Evolutionary conservation across 78 protist genomes (phyloP), one percentile per base, ranked within the genome.

Genomic region (Salpingoeca rosetta): DNA sequence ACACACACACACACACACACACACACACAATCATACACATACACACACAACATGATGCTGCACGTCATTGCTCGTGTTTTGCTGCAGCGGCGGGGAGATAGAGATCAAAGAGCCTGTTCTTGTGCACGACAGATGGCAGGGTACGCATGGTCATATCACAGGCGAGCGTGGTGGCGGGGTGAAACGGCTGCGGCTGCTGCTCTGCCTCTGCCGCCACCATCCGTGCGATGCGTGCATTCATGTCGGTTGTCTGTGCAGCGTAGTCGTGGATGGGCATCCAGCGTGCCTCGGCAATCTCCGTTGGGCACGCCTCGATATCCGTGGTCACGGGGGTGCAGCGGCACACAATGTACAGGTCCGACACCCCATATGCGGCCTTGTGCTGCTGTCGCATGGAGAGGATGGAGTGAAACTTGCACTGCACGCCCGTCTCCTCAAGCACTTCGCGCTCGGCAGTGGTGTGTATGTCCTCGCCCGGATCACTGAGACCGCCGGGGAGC

Each of bases 401-500:
- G 40, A 88, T 27, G 51, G 42, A 7, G 3, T 3, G 0, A 43
- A 79, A 85, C n/a, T 3, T 0, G 36, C 89, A 25, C 39, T 10
- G 41, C 3, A 88, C 39, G 22, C 90, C 90, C 2, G 90, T 88
- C 83, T 88, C 90, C 35, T 88, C 90, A 27, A 44, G 17, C 24
- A 85, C 87, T 45, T 88, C 89, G 26, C 89, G 86, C 82, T 28
- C 22, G 36, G 76, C 86, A 26, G 87, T 74, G 0, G 2, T 24
- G 42, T 1, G 38, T 3, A 88, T 35, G 57, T 40, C 0, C 51
- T 88, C 90, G 27, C 83, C 87, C 1, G 38, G 79, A 84, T 88
- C 84, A 45, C 37, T 75, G 31, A 88, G 2, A 0, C 90, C 90
- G 7, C 90, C 90, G n/a, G 86, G 90, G 39, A 88, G 84, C 78